A percentile compares a stretch with the other conserved stretches of the same genome.
phyloP scores from a whole-genome alignment of 2,329 filamentous ascomycete species.

The Phyllosticta citribraziliensis region DNA sequence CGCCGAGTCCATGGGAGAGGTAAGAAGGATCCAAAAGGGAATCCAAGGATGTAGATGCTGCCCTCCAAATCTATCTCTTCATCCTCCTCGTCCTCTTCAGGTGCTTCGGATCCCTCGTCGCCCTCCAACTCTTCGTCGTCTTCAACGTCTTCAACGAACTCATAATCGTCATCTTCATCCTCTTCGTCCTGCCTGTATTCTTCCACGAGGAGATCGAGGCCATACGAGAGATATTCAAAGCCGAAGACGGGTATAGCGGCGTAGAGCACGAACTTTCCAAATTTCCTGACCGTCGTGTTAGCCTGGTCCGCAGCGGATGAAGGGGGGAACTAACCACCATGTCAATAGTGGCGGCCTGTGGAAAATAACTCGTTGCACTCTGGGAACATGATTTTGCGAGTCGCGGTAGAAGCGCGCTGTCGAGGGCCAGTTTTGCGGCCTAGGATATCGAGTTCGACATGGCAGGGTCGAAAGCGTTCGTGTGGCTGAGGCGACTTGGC shows the following conservation, averaged over 20 bases:
- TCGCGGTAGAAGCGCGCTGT: background rate
- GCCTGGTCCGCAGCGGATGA: background rate
- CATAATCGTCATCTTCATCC: slow-evolving; percentile 17
- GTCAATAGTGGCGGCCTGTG: slow-evolving; percentile 24
- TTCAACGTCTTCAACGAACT: background rate
- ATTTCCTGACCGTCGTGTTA: background rate
- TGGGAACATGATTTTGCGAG: background rate
- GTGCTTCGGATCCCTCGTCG: background rate
- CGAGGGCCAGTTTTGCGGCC: background rate
- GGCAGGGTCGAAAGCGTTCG: background rate
- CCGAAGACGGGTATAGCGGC: background rate
- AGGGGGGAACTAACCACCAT: slow-evolving; percentile 19
- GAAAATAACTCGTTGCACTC: background rate
- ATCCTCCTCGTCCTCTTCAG: background rate
- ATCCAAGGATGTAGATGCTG: background rate
- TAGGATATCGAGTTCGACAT: background rate
- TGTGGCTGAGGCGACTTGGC: background rate
- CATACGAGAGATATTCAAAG: background rate
- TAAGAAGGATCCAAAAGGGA: background rate
- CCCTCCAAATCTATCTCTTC: background rate
- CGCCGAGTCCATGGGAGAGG: background rate
- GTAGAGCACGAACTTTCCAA: background rate
- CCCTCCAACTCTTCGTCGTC: slow-evolving; percentile 7
- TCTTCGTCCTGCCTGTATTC: slow-evolving; percentile 14
- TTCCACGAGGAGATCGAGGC: background rate